Conservation (phyloP, 2,329 filamentous ascomycete species). For the Colletotrichum karsti region DNA sequence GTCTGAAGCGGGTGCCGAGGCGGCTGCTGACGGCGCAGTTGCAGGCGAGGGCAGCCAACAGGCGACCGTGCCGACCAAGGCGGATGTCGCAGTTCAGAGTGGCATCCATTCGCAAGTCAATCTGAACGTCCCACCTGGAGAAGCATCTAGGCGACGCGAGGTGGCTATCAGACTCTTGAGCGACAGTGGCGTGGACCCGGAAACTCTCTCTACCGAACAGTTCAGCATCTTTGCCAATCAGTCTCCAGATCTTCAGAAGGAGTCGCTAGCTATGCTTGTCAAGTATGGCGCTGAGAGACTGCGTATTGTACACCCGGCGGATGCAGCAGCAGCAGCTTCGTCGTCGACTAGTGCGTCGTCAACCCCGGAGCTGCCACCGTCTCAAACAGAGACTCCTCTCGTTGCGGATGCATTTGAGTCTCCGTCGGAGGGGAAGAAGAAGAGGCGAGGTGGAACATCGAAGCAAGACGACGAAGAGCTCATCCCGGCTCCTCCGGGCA, state of each 20-base stretch:
- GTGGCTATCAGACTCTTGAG: slow-evolving; percentile 56
- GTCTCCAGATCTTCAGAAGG: slow-evolving; percentile 61
- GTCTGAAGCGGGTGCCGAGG: not conserved
- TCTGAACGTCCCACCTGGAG: slow-evolving; percentile 46
- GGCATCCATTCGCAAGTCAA: slow-evolving; percentile 27
- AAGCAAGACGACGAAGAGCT: slow-evolving; percentile 7
- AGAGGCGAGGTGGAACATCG: slow-evolving; percentile 18
- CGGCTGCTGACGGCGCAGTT: not conserved
- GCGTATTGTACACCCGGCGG: slow-evolving; percentile 62
- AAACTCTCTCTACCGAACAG: slow-evolving; percentile 61
- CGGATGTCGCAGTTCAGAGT: slow-evolving; percentile 27
- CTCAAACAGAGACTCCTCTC: slow-evolving; percentile 18
- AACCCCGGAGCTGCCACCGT: slow-evolving; percentile 29
- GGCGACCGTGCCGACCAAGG: slow-evolving; percentile 12
- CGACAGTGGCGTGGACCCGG: slow-evolving; percentile 58
- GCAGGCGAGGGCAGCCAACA: not conserved
- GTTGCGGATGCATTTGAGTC: slow-evolving; percentile 21
- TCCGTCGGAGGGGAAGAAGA: slow-evolving; percentile 22
- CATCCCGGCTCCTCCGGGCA: slow-evolving; percentile 2
- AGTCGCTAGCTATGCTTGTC: slow-evolving; percentile 64
- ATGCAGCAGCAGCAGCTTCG: slow-evolving; percentile 33
- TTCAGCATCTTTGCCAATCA: slow-evolving; percentile 69
- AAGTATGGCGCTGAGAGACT: slow-evolving; percentile 66
- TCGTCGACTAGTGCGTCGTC: slow-evolving; percentile 36
- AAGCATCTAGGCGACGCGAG: slow-evolving; percentile 58